These are phyloP conservation scores for Hypoxylon subgilvum DNA, from an alignment of 495 filamentous ascomycete genomes.

Conservation along the genomic window DNA sequence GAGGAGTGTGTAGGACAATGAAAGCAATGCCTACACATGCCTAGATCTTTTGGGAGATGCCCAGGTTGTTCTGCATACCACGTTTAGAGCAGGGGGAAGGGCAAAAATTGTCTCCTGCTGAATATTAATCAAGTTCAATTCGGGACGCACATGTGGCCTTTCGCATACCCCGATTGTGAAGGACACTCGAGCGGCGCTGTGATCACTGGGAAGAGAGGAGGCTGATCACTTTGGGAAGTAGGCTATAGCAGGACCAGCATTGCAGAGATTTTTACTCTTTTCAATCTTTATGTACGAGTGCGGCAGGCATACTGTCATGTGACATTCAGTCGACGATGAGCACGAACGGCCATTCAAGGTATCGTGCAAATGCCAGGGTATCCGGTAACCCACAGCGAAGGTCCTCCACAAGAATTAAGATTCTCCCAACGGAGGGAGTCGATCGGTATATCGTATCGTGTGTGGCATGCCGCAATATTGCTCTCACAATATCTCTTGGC, in stretches of 20 bases:
- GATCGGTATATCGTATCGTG: slow-evolving; percentile 34
- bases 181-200: no score
- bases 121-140: no score
- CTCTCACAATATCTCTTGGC: slow-evolving; percentile 26
- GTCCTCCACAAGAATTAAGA: slow-evolving; percentile 40
- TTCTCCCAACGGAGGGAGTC: slow-evolving; percentile 21
- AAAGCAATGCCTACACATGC: no score
- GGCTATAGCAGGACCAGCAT: neutral
- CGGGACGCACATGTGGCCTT: no score
- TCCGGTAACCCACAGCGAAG: slow-evolving; percentile 28
- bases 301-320: slow-evolving; percentile 32
- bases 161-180: no score
- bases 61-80: no score
- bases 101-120: no score
- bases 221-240: no score
- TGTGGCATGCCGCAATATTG: slow-evolving; percentile 25
- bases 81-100: no score
- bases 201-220: no score
- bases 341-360: slow-evolving; percentile 29
- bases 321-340: slow-evolving; percentile 12
- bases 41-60: no score
- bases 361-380: slow-evolving; percentile 27
- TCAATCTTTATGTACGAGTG: slow-evolving; percentile 36
- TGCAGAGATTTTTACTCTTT: slow-evolving; percentile 38
- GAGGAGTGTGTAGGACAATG: no score